Conservation (phyloP, 2,329 filamentous ascomycete genomes). For the Paraphoma chrysanthemicola region DNA sequence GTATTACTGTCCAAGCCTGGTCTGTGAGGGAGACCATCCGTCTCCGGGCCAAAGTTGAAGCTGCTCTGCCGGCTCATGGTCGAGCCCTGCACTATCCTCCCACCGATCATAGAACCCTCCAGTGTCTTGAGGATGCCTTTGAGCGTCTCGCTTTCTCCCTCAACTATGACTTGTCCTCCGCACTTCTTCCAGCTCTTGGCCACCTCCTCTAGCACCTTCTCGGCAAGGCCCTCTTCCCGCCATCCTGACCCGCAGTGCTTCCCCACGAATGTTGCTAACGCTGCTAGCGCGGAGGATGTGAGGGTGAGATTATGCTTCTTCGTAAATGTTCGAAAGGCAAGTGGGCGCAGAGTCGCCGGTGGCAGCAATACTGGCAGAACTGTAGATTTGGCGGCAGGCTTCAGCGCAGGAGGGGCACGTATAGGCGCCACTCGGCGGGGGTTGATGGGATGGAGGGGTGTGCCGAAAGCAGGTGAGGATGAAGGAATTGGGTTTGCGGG, state of each 20-base stretch:
- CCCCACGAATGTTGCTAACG: conserved; percentile 87
- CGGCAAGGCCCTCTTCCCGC: conserved; percentile 92
- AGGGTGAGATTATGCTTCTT: conserved; percentile 97
- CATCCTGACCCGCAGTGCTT: conserved; percentile 94
- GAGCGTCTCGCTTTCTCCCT: conserved; percentile 73
- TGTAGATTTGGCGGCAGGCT: conserved; percentile 61
- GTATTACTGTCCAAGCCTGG: conserved; percentile 63
- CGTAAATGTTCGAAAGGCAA: conserved; percentile 94
- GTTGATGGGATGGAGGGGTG: conserved; percentile 79
- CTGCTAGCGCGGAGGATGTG: conserved; percentile 83
- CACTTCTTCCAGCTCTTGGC: conserved; percentile 91
- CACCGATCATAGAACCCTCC: conserved; percentile 89
- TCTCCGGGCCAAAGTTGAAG: conserved; percentile 64
- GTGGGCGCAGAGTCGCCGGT: conserved; percentile 81
- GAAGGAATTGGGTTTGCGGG: conserved; percentile 73
- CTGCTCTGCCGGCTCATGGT: conserved; percentile 70
- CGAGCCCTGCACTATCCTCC: conserved; percentile 66
- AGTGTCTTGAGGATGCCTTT: conserved; percentile 83
- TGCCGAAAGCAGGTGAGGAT: conserved; percentile 89
- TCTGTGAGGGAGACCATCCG: conserved; percentile 24
- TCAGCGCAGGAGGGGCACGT: conserved; percentile 55
- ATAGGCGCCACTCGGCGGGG: conserved; percentile 55
- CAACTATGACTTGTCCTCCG: conserved; percentile 88
- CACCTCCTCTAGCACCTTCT: conserved; percentile 89
- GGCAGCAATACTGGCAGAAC: conserved; percentile 91